Evolutionary conservation across 306 rosid genomes (phyloP).

Genomic region (Quillaja saponaria): DNA sequence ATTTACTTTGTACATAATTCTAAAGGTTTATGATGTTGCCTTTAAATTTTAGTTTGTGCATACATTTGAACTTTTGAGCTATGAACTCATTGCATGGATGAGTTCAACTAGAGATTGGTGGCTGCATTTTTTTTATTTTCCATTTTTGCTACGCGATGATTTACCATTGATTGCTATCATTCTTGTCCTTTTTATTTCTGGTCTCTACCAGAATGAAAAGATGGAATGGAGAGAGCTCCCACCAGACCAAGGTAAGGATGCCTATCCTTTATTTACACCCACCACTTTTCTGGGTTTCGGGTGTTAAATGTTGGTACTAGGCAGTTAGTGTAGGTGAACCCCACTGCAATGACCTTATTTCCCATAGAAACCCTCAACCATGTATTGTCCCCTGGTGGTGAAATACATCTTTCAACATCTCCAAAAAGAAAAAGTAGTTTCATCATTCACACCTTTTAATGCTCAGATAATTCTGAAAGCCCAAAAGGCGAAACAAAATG

Average conservation of each 20-base stretch:
- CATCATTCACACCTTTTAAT: conserved; percentile 46
- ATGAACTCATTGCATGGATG: too few species aligned
- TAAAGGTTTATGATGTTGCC: neutral
- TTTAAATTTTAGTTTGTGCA: too few species aligned
- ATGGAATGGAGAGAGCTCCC: neutral
- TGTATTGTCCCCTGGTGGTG: conserved; percentile 55
- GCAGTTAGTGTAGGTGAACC: conserved; percentile 11
- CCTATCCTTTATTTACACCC: neutral
- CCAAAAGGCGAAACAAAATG: neutral
- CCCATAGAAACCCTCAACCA: conserved; percentile 48
- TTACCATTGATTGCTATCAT: too few species aligned
- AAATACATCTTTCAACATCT: conserved; percentile 49
- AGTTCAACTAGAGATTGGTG: too few species aligned
- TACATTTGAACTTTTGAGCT: too few species aligned
- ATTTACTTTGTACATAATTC: too few species aligned
- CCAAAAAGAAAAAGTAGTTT: conserved; percentile 44
- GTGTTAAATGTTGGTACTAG: neutral
- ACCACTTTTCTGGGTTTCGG: neutral
- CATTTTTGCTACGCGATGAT: too few species aligned
- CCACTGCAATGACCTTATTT: conserved; percentile 33
- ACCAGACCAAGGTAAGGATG: neutral
- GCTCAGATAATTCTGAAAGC: conserved; percentile 46
- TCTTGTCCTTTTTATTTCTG: neutral
- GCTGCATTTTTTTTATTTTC: too few species aligned
- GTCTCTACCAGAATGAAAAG: neutral